Percentiles rank a stretch among this genome's conserved stretches.
Evolutionary conservation across 805 yeast genomes (phyloP).

Genomic region (Pichia rugopelliculosa): DNA sequence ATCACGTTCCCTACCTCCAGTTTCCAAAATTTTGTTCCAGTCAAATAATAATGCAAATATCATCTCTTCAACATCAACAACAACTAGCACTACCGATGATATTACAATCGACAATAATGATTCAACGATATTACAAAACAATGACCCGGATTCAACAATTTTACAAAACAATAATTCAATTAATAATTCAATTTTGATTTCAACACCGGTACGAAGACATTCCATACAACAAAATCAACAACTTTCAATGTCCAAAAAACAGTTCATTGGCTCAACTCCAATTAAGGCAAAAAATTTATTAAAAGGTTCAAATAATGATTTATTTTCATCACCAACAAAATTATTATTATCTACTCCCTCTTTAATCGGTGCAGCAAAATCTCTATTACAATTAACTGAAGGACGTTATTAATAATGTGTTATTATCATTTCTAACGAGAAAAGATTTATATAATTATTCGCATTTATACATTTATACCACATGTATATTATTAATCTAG

Average conservation of each 20-base stretch:
- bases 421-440: background rate
- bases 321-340: conserved; percentile 34
- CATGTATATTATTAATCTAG: background rate
- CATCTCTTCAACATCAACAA: background rate
- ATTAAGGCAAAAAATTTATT: background rate
- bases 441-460: background rate
- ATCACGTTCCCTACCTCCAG: background rate
- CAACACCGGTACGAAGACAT: conserved; percentile 7
- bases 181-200: conserved; percentile 7
- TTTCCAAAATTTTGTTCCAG: background rate
- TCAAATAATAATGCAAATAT: background rate
- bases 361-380: conserved; percentile 41
- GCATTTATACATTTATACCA: background rate
- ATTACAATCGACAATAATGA: conserved; percentile 1
- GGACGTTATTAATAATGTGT: conserved; percentile 11
- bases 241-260: background rate
- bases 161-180: conserved; percentile 8
- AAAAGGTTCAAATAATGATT: background rate
- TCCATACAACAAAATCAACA: background rate
- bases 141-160: conserved; percentile 14
- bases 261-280: background rate
- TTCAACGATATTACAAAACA: conserved; percentile 2
- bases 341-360: conserved; percentile 36
- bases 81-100: background rate
- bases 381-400: conserved; percentile 35